Percentiles rank a stretch among this genome's conserved stretches.
Conservation (phyloP, 176 grass and related monocot genomes). For the Carex myosuroides region DNA sequence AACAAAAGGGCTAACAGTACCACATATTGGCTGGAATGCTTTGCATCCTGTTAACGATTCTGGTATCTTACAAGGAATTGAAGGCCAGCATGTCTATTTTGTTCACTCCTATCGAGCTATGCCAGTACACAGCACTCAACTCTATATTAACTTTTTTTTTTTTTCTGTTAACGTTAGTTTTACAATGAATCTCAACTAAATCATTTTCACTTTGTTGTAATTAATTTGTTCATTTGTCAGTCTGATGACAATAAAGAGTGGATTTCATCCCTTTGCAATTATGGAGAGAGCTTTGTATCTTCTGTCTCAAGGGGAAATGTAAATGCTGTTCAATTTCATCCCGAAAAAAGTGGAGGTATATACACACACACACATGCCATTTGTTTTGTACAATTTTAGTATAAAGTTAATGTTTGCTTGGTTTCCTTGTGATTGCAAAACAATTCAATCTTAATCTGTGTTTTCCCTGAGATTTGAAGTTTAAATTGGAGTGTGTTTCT, state of each 20-base stretch:
- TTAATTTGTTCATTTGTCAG: constrained; percentile 43
- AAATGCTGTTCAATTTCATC: constrained; percentile 94
- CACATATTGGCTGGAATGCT: constrained; percentile 98
- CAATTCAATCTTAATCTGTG: not conserved
- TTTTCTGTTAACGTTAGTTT: not conserved
- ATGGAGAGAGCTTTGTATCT: constrained; percentile 78
- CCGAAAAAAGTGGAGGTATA: constrained; percentile 96
- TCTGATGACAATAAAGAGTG: constrained; percentile 83
- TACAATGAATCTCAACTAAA: not conserved
- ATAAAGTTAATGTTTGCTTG: not conserved
- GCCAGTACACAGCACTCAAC: constrained; percentile 36
- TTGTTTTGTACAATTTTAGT: not conserved
- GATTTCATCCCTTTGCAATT: constrained; percentile 84
- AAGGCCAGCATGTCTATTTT: constrained; percentile 89
- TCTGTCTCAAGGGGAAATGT: constrained; percentile 89
- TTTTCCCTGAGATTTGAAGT: not conserved
- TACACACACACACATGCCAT: not conserved
- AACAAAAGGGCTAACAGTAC: constrained; percentile 71
- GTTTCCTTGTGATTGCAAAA: not conserved
- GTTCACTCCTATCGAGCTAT: constrained; percentile 86
- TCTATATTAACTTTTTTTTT: not conserved
- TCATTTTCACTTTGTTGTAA: constrained; percentile 21
- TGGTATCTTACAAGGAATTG: constrained; percentile 60
- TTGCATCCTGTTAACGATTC: constrained; percentile 74
- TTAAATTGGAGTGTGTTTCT: not conserved